Conservation (phyloP, 176 grass and related monocot genomes). For the Neostapfia colusana region DNA sequence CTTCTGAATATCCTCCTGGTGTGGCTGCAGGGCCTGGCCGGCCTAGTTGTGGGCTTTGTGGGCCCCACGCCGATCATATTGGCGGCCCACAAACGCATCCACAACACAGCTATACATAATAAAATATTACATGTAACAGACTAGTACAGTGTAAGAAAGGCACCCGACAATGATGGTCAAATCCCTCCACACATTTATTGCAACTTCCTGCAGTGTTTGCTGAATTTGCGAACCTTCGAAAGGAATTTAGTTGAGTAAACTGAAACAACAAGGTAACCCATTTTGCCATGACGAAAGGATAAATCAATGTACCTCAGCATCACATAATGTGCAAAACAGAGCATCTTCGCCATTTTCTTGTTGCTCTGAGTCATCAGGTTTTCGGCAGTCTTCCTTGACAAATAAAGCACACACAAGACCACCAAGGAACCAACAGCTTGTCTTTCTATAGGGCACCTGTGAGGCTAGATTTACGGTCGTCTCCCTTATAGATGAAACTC, state of each 20-base stretch:
- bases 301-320: constrained; percentile 76
- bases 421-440: constrained; percentile 69
- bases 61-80: too few relatives aligned
- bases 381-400: constrained; percentile 86
- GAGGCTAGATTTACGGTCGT: constrained; percentile 33
- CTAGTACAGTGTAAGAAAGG: constrained; percentile 31
- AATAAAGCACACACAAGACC: constrained; percentile 84
- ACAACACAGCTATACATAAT: constrained; percentile 7
- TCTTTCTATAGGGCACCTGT: constrained; percentile 51
- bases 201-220: constrained; percentile 99
- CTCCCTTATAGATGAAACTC: constrained; percentile 52
- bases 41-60: too few relatives aligned
- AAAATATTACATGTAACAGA: constrained; percentile 23
- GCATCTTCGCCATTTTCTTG: constrained; percentile 74
- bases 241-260: constrained; percentile 25
- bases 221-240: constrained; percentile 84
- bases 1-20: too few relatives aligned
- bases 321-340: constrained; percentile 95
- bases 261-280: constrained; percentile 5
- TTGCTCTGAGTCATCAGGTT: constrained; percentile 71
- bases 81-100: too few relatives aligned
- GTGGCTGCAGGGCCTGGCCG: too few relatives aligned
- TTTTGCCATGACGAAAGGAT: constrained; percentile 1
- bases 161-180: constrained; percentile 98
- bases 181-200: constrained; percentile 99